These are phyloP conservation scores for Cerrena zonata DNA, from an alignment of 1,284 basidiomycete genomes.

Conservation along the genomic window DNA sequence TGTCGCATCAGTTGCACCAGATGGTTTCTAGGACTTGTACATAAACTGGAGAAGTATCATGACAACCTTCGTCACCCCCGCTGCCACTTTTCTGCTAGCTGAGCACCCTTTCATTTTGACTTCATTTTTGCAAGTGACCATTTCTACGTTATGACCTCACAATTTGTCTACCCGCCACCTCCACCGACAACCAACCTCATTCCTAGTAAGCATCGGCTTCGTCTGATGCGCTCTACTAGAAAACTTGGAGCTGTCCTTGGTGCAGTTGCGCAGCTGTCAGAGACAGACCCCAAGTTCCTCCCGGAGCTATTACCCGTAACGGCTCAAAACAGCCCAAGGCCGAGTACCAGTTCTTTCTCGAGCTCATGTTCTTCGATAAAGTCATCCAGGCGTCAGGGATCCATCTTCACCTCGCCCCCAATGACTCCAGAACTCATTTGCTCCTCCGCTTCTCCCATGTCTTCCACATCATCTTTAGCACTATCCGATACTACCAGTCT, in stretches of 20 bases:
- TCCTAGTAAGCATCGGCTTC: conserved; percentile 41
- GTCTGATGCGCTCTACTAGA: conserved; percentile 52
- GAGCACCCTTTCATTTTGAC: no score
- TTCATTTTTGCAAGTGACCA: no score
- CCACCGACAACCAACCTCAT: conserved; percentile 47
- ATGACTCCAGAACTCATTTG: background rate
- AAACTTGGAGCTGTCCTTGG: conserved; percentile 58
- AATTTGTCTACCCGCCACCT: conserved; percentile 7
- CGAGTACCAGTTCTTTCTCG: background rate
- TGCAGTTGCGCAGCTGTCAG: conserved; percentile 46
- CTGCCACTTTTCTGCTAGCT: no score
- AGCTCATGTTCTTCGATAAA: background rate
- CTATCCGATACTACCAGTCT: conserved; percentile 12
- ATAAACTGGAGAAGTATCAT: no score
- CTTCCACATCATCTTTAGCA: conserved; percentile 28
- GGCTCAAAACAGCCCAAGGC: background rate
- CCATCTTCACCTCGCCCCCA: background rate
- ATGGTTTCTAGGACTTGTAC: background rate
- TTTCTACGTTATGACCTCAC: background rate
- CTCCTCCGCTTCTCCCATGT: conserved; percentile 15
- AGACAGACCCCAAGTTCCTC: conserved; percentile 22
- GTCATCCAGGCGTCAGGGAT: background rate
- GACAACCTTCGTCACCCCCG: no score
- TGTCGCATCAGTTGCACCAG: background rate
- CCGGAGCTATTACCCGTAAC: background rate